Conservation (phyloP, 2,329 filamentous ascomycete species). For the Arthrocladium fulminans region DNA sequence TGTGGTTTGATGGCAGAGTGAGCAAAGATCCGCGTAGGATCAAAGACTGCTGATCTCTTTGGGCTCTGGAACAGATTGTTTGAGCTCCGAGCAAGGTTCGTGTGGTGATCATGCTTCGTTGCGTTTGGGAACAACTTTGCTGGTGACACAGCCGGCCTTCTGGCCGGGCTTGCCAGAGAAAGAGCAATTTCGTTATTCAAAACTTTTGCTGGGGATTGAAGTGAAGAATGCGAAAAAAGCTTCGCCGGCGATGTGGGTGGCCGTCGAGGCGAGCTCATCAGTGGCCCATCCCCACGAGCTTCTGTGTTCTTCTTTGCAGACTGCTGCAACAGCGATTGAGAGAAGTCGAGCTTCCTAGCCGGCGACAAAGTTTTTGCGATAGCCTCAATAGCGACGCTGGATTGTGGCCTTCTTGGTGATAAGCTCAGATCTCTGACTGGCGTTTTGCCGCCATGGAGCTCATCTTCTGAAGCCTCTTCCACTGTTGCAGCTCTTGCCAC, state of each 20-base stretch:
- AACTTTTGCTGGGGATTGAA: not conserved
- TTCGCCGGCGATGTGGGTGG: constrained; percentile 33
- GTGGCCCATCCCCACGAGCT: constrained; percentile 25
- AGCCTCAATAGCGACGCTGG: constrained; percentile 5
- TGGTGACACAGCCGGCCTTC: constrained; percentile 4
- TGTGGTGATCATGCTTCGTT: constrained; percentile 6
- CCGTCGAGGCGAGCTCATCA: constrained; percentile 38
- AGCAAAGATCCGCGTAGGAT: constrained; percentile 26
- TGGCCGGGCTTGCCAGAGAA: constrained; percentile 5
- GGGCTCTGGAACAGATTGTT: constrained; percentile 38
- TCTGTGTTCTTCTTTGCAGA: constrained; percentile 27
- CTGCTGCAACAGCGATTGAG: constrained; percentile 15
- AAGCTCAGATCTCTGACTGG: constrained; percentile 25
- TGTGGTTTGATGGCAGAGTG: constrained; percentile 27
- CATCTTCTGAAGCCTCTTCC: constrained; percentile 29
- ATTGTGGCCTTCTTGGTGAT: constrained; percentile 28
- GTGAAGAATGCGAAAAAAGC: not conserved
- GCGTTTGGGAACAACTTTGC: constrained; percentile 2
- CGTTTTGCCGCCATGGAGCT: constrained; percentile 32
- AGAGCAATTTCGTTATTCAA: not conserved
- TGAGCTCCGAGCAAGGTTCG: constrained; percentile 11
- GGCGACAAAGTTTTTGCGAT: constrained; percentile 26
- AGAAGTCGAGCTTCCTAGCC: constrained; percentile 33
- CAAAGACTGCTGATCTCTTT: constrained; percentile 30
- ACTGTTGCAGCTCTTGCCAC: constrained; percentile 1